Evolutionary conservation across 139 green algal species (phyloP), one percentile per base, ranked within the genome.

Genomic region (Chlamydomonas urium): DNA sequence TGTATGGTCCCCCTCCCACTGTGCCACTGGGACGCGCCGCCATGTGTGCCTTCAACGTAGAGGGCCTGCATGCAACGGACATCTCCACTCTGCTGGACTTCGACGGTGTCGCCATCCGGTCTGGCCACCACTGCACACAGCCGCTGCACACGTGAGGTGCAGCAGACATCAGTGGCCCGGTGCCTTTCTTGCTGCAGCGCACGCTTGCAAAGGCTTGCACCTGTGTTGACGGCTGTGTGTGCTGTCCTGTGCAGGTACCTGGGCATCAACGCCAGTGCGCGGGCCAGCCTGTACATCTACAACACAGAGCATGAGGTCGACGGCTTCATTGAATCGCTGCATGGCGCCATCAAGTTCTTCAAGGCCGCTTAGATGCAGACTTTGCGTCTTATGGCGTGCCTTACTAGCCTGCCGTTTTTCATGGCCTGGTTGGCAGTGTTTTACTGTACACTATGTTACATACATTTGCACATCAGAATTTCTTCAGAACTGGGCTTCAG

Each of bases 81-180:
- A 60, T 99, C 23, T 94, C 90, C 1, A 97, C 90, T 2, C 73
- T 98, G 28, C 78, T 99, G 31, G 94, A 99, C 62, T 65, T 69
- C 26, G 60, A 83, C 47, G 93, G 93, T 10, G 85, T 99, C 3
- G 95, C 94, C 10, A 88, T 98, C 62, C 77, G 95, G 28, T 93
- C 83, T 2, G 95, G 95, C 2, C 95, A 99, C 83, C 94, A 98
- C 76, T 99, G 95, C 91, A 96, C 95, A 35, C 95, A 67, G 34
- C 32, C 68, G 28, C 71, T 77, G 24, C 1, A 56, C 82, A 3
- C 75, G 69, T 26, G 75, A 82, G 28, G 2, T n/a, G n/a, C n/a
- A n/a, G n/a, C n/a, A n/a, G n/a, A n/a, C n/a, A n/a, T n/a, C n/a
- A n/a, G n/a, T n/a, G n/a, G n/a, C n/a, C n/a, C n/a, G n/a, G n/a